phyloP scores from a whole-genome alignment of 371 early-diverging fungal genomes.

The Phascolomyces articulosus region DNA sequence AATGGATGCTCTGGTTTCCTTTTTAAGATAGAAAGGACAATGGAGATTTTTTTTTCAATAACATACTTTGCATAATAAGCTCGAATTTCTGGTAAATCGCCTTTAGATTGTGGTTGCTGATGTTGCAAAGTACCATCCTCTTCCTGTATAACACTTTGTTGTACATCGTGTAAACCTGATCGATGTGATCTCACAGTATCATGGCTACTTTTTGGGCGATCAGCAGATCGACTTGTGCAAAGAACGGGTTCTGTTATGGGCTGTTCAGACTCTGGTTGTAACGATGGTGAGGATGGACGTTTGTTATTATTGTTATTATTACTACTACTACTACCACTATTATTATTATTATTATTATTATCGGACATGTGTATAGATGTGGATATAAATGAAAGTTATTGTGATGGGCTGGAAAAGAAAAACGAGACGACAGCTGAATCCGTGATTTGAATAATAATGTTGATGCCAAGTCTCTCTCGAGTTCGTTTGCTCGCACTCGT shows the following conservation, averaged over 20 bases:
- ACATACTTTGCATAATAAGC: slow-evolving; percentile 48
- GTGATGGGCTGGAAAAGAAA: not conserved
- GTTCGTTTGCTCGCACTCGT: no score
- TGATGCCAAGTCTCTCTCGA: no score
- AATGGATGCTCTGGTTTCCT: no score
- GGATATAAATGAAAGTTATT: not conserved
- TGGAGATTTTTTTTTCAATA: not conserved
- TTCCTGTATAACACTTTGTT: not conserved
- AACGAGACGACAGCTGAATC: not conserved
- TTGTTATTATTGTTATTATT: not conserved
- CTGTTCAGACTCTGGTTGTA: not conserved
- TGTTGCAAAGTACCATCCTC: slow-evolving; percentile 9
- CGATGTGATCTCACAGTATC: not conserved
- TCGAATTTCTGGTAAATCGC: slow-evolving; percentile 43
- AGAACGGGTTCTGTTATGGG: not conserved
- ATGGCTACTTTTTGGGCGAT: not conserved
- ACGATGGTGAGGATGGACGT: not conserved
- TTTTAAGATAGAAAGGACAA: no score
- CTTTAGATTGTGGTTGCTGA: not conserved
- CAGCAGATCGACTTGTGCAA: not conserved
- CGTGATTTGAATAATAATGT: not conserved
- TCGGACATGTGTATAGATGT: not conserved
- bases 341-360: not conserved
- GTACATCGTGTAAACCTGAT: not conserved
- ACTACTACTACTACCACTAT: no score